Conservation (phyloP, 1,284 basidiomycete species). For the Porodaedalea pini region DNA sequence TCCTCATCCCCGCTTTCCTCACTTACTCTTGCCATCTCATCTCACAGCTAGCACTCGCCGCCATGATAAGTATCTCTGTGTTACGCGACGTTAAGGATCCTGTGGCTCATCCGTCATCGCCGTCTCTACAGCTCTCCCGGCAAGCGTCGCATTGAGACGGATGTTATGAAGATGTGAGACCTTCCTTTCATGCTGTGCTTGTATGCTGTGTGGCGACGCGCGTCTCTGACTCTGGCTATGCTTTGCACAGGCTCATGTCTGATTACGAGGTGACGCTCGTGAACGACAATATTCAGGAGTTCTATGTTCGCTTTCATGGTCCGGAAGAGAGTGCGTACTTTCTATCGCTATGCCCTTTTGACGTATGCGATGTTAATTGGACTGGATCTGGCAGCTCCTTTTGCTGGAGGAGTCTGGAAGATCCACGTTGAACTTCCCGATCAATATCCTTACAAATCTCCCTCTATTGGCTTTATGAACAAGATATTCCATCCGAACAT, state of each 20-base stretch:
- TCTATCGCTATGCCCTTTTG: slow-evolving; percentile 3
- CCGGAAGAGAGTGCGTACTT: slow-evolving; percentile 84
- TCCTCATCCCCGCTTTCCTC: not conserved
- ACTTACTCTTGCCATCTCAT: not conserved
- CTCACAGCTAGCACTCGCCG: not conserved
- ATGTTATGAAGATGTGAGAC: slow-evolving; percentile 96
- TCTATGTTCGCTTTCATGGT: slow-evolving; percentile 94
- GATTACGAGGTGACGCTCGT: slow-evolving; percentile 96
- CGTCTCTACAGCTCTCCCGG: slow-evolving; percentile 51
- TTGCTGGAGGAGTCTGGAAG: slow-evolving; percentile 96
- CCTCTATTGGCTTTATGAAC: slow-evolving; percentile 99
- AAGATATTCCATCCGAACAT: slow-evolving; percentile 99
- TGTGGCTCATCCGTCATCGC: slow-evolving; percentile 8
- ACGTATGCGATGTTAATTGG: slow-evolving; percentile 9
- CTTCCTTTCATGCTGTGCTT: too few relatives aligned
- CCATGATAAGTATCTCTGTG: slow-evolving; percentile 13
- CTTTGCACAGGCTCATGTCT: slow-evolving; percentile 76
- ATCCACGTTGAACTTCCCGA: slow-evolving; percentile 99
- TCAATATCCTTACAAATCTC: slow-evolving; percentile 98
- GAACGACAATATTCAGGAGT: slow-evolving; percentile 99
- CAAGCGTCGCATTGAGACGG: slow-evolving; percentile 96
- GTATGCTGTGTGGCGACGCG: slow-evolving; percentile 4
- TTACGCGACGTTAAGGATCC: not conserved
- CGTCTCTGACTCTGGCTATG: not conserved
- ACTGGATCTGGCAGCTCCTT: slow-evolving; percentile 66